Conservation (phyloP, 1,139 yeast genomes). For the Suhomyces terraborum region DNA sequence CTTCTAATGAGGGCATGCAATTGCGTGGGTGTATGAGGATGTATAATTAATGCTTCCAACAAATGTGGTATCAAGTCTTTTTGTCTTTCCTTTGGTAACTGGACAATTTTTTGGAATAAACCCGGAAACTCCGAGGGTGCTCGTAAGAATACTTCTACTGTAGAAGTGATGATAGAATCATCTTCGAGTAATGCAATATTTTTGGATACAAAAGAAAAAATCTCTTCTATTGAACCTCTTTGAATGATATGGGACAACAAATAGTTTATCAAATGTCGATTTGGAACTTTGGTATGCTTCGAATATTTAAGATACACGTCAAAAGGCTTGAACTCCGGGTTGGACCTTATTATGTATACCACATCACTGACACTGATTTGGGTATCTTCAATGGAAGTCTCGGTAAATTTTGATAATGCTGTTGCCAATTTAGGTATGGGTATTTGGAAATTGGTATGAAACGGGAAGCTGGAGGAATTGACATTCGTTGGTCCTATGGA, state of each 20-base stretch:
- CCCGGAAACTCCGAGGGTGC: conserved; percentile 4
- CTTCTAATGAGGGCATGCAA: conserved; percentile 2
- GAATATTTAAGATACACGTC: conserved; percentile 16
- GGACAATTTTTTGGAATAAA: conserved; percentile 4
- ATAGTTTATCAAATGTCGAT: conserved; percentile 18
- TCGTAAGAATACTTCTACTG: conserved; percentile 5
- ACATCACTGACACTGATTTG: conserved; percentile 13
- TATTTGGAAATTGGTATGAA: neutral
- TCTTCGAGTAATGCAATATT: conserved; percentile 11
- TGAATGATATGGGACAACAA: conserved; percentile 11
- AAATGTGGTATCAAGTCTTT: conserved; percentile 1
- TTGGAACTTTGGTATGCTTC: conserved; percentile 10
- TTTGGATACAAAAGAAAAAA: conserved; percentile 9
- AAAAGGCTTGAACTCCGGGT: conserved; percentile 14
- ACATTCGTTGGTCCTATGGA: conserved; percentile 8
- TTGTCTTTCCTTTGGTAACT: conserved; percentile 5
- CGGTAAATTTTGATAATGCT: neutral
- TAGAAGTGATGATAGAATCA: conserved; percentile 5
- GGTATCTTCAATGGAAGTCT: neutral
- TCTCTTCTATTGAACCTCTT: conserved; percentile 5
- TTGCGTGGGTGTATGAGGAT: neutral
- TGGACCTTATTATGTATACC: conserved; percentile 14
- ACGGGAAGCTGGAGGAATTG: conserved; percentile 8
- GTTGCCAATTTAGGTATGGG: conserved; percentile 4
- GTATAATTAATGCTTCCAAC: neutral